Evolutionary conservation across 2,329 filamentous ascomycete species (phyloP), one percentile per base, ranked within the genome.

Genomic region (Aspergillus neoniger): DNA sequence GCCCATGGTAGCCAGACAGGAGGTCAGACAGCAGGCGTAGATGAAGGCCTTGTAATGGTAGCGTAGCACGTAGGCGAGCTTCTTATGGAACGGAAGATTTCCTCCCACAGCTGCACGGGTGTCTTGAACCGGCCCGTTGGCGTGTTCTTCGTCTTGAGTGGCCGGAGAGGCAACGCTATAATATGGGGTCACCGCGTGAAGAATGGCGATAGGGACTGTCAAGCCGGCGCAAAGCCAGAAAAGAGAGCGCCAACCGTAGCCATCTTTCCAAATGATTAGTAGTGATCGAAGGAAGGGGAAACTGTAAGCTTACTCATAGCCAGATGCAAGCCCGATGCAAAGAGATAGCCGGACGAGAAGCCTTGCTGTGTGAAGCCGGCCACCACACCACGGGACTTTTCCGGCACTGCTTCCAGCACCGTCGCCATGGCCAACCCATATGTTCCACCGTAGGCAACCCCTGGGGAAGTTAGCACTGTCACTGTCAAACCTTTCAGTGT

Each of bases 11-110:
- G 47, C 47, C 8, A 50, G 47, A 23, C 47, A 50, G 7, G 25
- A 32, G 25, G 47, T 50, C 8, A 50, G 47, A 8, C 47, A 50
- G 47, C 47, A 50, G 23, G 47, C 47, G 47, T 50, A 50, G 28
- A 50, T 50, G 47, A 50, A 50, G 25, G 47, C 28, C 25, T 50
- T 50, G 47, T 50, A 50, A 9, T 50, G 47, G n/a, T 50, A 50
- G 28, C 47, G 47, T 8, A 50, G 47, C 47, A 50, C 47, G 28
- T 50, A 50, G 47, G 25, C 17, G 7, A 50, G 15, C 23, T 50
- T 50, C 15, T 50, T 50, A 15, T 30, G 47, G n/a, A 50, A 50
- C 4, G 47, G 47, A 2, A 50, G 47, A 9, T 50, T 50, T 2
- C 47, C 47, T 15, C 47, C 47, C 8, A 50, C 47, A 12, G 47